Conservation (phyloP, 768 basidiomycete genomes). For the Paxillus ammoniavirescens region DNA sequence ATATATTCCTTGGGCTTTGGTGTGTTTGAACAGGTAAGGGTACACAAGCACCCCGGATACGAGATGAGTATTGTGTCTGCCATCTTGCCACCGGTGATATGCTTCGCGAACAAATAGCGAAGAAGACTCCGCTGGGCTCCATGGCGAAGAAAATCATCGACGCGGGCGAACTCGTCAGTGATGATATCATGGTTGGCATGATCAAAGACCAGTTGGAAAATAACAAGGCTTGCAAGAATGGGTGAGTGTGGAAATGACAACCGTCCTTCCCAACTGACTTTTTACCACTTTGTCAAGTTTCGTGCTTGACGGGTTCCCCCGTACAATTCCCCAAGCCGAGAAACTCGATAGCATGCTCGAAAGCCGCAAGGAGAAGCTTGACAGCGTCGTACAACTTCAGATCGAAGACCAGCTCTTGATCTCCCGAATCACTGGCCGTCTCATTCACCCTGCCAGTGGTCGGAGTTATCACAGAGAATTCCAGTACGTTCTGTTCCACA, state of each 20-base stretch:
- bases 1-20: too few relatives aligned
- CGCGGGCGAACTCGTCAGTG: slow-evolving; percentile 88
- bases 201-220: slow-evolving; percentile 94
- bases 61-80: slow-evolving; percentile 92
- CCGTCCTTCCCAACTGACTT: neutral
- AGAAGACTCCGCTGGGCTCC: slow-evolving; percentile 84
- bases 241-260: slow-evolving; percentile 55
- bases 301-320: slow-evolving; percentile 98
- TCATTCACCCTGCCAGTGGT: slow-evolving; percentile 88
- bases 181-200: slow-evolving; percentile 98
- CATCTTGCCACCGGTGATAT: slow-evolving; percentile 99
- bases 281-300: slow-evolving; percentile 53
- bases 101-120: slow-evolving; percentile 89
- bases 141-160: slow-evolving; percentile 99
- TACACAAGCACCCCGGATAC: slow-evolving; percentile 93
- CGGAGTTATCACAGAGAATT: slow-evolving; percentile 95
- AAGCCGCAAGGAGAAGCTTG: slow-evolving; percentile 79
- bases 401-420: slow-evolving; percentile 96
- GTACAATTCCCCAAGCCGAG: slow-evolving; percentile 94
- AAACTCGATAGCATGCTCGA: slow-evolving; percentile 93
- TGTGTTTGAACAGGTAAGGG: slow-evolving; percentile 74
- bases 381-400: slow-evolving; percentile 88
- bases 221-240: slow-evolving; percentile 92
- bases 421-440: slow-evolving; percentile 94
- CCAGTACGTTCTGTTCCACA: slow-evolving; percentile 54